Percentiles rank a stretch among this genome's conserved stretches.
These are phyloP conservation scores for Microsporum audouinii DNA, from an alignment of 2,329 filamentous ascomycete species.

Conservation along the genomic window DNA sequence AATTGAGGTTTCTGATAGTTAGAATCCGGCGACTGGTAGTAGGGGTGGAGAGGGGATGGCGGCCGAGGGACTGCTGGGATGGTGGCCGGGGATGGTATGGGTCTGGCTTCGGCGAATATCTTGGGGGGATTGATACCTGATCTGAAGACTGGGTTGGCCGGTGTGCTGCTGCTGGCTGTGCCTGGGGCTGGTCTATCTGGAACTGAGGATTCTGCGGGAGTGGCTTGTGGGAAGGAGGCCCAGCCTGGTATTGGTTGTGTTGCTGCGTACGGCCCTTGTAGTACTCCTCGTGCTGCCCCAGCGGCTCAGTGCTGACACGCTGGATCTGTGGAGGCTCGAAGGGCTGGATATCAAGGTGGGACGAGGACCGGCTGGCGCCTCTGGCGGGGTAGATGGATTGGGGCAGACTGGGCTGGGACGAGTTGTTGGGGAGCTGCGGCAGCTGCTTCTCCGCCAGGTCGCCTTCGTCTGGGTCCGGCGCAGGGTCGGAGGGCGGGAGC, in stretches of 20 bases:
- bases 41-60: slow-evolving; percentile 23
- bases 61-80: slow-evolving; percentile 27
- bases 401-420: slow-evolving; percentile 7
- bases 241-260: slow-evolving; percentile 14
- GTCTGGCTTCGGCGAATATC: slow-evolving; percentile 16
- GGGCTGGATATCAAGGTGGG: slow-evolving; percentile 12
- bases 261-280: slow-evolving; percentile 17
- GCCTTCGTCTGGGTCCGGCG: slow-evolving; percentile 9
- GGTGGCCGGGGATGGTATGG: slow-evolving; percentile 21
- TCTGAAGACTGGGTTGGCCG: slow-evolving; percentile 14
- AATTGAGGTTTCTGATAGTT: slow-evolving; percentile 15
- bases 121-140: slow-evolving; percentile 13
- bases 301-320: slow-evolving; percentile 15
- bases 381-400: slow-evolving; percentile 13
- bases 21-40: slow-evolving; percentile 15
- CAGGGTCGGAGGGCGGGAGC: slow-evolving; percentile 10
- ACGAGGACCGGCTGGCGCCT: slow-evolving; percentile 14
- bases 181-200: slow-evolving; percentile 18
- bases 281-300: slow-evolving; percentile 12
- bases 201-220: slow-evolving; percentile 12
- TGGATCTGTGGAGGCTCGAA: slow-evolving; percentile 15
- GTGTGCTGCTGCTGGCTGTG: slow-evolving; percentile 10
- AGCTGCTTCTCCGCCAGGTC: background rate
- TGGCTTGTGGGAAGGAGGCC: slow-evolving; percentile 6
- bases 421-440: slow-evolving; percentile 11